Base-by-base conservation (phyloP, 169 alveolate species). In the Eimeria praecox region DNA sequence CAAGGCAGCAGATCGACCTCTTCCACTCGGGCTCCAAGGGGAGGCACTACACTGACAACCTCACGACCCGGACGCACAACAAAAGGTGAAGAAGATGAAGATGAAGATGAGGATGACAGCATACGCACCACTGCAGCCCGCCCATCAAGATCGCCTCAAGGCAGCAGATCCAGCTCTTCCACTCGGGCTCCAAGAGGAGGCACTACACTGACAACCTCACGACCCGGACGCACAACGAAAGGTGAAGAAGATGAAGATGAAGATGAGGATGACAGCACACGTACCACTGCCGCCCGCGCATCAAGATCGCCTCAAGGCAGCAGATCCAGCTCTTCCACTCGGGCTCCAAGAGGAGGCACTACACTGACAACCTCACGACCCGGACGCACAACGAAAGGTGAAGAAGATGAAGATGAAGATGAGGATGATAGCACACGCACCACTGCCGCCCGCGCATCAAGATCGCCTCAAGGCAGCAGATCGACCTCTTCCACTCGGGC, bases 401-500 rank as follows among this genome's bases (percentile, higher is more conserved):
- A 0, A 27, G 66, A n/a, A 30, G 89, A 18, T 3, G 89, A 14
- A n/a, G 40, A 35, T 1, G 46, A 80, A 27, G 66, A 80, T 30
- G 40, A 22, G 27, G 66, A 18, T 78, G 86, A 38, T 27, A 75
- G 86, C 20, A 1, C 62, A 20, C 49, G 69, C 42, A 78, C 89
- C 1, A 78, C 69, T 40, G 64, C 89, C 42, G 40, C 64, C 54
- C 54, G 86, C 10, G 12, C 87, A 42, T 62, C 87, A 1, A 9
- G 62, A 16, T 24, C 40, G n/a, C 20, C 87, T 35, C 87, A 42
- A n/a, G 78, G 9, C 1, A 59, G 59, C 27, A 35, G 59, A 30
- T 44, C 56, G 27, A 24, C 42, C 62, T 85, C 92, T 3, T 85
- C 92, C 20, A 54, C 92, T 4, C 56, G 92, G 3, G 62, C 80